Evolutionary conservation across 176 grass and related monocot genomes (phyloP).

Genomic region (Puccinellia tenuiflora): DNA sequence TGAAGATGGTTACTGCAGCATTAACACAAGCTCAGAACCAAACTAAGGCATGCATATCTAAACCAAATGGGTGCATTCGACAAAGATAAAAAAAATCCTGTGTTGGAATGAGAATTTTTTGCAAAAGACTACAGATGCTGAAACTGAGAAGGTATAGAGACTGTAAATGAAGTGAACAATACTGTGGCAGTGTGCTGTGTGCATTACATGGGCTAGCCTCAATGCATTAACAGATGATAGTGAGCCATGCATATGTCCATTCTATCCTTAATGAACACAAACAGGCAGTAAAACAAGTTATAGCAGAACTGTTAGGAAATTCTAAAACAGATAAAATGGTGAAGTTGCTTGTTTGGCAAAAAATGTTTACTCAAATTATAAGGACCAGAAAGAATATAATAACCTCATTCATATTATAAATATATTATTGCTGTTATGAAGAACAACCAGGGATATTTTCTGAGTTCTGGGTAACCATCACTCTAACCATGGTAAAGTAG

Average conservation of each 20-base stretch:
- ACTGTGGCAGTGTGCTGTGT: background rate
- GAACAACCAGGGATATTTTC: slow-evolving; percentile 9
- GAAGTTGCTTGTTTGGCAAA: slow-evolving; percentile 1
- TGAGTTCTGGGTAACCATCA: background rate
- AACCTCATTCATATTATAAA: slow-evolving; percentile 4
- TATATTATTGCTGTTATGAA: background rate
- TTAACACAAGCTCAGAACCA: background rate
- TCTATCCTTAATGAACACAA: background rate
- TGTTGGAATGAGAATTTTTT: background rate
- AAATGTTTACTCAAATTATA: slow-evolving; percentile 7
- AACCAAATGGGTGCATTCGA: background rate
- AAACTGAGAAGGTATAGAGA: background rate
- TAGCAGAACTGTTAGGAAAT: background rate
- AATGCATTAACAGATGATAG: slow-evolving; percentile 2
- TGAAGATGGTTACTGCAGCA: background rate
- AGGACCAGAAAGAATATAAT: background rate
- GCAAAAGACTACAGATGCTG: slow-evolving; percentile 6
- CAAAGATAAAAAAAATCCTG: background rate
- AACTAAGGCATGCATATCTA: background rate
- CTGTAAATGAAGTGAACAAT: background rate
- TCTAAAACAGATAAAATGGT: slow-evolving; percentile 6
- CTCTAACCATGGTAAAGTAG: background rate
- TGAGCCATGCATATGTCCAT: background rate
- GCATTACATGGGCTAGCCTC: background rate
- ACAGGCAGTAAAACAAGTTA: background rate